A percentile compares a stretch with the other conserved stretches of the same genome.
phyloP scores from a whole-genome alignment of 257 asterid genomes.

The Fraxinus quadrangulata region DNA sequence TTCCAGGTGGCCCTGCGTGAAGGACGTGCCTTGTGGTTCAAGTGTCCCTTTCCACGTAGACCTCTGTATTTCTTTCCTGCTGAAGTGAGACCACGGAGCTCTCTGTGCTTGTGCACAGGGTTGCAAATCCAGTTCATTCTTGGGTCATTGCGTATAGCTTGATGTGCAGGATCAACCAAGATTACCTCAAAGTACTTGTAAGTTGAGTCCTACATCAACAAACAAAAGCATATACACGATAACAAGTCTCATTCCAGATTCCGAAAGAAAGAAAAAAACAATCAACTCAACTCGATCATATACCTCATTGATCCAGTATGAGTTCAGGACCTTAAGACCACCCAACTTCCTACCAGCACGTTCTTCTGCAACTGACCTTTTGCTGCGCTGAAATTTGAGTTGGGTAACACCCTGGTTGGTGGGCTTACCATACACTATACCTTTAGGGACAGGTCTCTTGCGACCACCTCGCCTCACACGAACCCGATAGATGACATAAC shows the following conservation, averaged over 20 bases:
- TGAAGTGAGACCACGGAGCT: slow-evolving; percentile 2
- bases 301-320: not conserved
- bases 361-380: slow-evolving; percentile 2
- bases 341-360: not conserved
- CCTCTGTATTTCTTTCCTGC: slow-evolving; percentile 10
- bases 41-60: slow-evolving; percentile 4
- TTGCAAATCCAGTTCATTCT: slow-evolving; percentile 6
- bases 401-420: slow-evolving; percentile 3
- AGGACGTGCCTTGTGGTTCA: not conserved
- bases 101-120: slow-evolving; percentile 9
- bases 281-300: not conserved
- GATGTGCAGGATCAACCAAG: slow-evolving; percentile 5
- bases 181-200: slow-evolving; percentile 1
- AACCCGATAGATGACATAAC: not conserved
- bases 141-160: not conserved
- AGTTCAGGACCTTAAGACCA: slow-evolving; percentile 1
- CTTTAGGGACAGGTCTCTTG: slow-evolving; percentile 6
- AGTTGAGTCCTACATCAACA: not conserved
- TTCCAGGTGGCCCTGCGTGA: not conserved
- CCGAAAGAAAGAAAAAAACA: not conserved
- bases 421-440: slow-evolving; percentile 1
- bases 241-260: not conserved
- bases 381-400: slow-evolving; percentile 5
- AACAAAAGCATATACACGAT: not conserved
- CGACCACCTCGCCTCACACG: slow-evolving; percentile 1